Evolutionary conservation across 352 stramenopile species (phyloP).

Genomic region (Globisporangium acanthophoron): DNA sequence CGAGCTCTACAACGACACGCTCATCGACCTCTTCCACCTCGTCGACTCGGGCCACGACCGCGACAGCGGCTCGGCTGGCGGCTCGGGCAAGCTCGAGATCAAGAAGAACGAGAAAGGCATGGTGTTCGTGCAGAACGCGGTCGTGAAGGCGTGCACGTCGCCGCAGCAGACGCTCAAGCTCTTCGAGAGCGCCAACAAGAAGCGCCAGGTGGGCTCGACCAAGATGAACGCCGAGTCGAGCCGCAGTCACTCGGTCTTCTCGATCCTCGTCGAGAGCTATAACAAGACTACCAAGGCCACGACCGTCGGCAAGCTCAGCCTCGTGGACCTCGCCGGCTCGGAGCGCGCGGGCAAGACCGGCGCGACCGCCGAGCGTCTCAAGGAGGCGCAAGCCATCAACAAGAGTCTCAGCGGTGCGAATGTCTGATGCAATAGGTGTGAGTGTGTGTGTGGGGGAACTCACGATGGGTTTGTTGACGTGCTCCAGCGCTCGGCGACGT

Average conservation of each 20-base stretch:
- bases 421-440: no score
- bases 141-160: constrained; percentile 64
- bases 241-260: constrained; percentile 89
- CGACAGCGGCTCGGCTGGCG: neutral
- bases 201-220: constrained; percentile 86
- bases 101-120: constrained; percentile 92
- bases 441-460: constrained; percentile 1
- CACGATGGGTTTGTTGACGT: neutral
- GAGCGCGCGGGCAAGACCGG: constrained; percentile 85
- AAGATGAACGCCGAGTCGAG: constrained; percentile 93
- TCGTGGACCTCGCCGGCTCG: constrained; percentile 87
- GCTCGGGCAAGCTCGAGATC: constrained; percentile 83
- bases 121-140: constrained; percentile 87
- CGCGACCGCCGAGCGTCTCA: constrained; percentile 77
- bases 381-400: constrained; percentile 89
- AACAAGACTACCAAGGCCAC: constrained; percentile 88
- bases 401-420: constrained; percentile 77
- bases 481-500: constrained; percentile 83
- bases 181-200: constrained; percentile 86
- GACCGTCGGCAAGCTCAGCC: constrained; percentile 75
- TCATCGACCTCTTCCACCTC: constrained; percentile 87
- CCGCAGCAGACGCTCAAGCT: constrained; percentile 77
- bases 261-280: constrained; percentile 82
- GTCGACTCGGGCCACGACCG: constrained; percentile 53
- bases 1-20: constrained; percentile 91